phyloP scores from a whole-genome alignment of 177 flowering plant genomes.

The Vitis hybrid region DNA sequence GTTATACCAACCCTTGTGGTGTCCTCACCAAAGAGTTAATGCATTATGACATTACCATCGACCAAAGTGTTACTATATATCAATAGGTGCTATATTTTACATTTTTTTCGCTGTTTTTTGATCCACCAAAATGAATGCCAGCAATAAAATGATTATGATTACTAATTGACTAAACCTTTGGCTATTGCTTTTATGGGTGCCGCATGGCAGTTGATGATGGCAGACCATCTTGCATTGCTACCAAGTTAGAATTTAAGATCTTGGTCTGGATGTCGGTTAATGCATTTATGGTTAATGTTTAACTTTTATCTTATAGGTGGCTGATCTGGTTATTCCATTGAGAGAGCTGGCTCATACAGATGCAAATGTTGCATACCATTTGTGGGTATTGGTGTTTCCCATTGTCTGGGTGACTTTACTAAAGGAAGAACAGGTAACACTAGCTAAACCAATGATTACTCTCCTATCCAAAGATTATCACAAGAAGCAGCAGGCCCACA shows the following conservation, averaged over 20 bases:
- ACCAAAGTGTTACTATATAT: not conserved
- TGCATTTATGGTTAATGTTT: not conserved
- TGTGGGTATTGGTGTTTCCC: conserved; percentile 99
- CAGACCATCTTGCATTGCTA: not conserved
- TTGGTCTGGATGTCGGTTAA: not conserved
- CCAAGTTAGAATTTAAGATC: conserved; percentile 1
- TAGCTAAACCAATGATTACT: conserved; percentile 94
- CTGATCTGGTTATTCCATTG: conserved; percentile 84
- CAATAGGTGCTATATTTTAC: not conserved
- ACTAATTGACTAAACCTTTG: not conserved
- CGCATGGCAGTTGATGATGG: not conserved
- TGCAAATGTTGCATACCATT: conserved; percentile 93
- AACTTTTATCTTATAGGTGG: conserved; percentile 50
- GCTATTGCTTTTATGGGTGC: not conserved
- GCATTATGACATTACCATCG: not conserved
- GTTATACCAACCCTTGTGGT: not conserved
- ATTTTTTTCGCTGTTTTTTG: conserved; percentile 6
- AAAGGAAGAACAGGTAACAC: conserved; percentile 87
- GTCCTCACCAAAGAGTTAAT: not conserved
- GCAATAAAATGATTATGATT: not conserved
- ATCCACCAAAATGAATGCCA: not conserved
- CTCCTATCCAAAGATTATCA: conserved; percentile 95
- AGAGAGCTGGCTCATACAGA: conserved; percentile 96
- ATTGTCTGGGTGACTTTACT: conserved; percentile 95
- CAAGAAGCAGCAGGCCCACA: conserved; percentile 77